Percentiles rank a stretch among this genome's conserved stretches.
phyloP scores from a whole-genome alignment of 495 filamentous ascomycete genomes.

The Trichoderma parareesei region DNA sequence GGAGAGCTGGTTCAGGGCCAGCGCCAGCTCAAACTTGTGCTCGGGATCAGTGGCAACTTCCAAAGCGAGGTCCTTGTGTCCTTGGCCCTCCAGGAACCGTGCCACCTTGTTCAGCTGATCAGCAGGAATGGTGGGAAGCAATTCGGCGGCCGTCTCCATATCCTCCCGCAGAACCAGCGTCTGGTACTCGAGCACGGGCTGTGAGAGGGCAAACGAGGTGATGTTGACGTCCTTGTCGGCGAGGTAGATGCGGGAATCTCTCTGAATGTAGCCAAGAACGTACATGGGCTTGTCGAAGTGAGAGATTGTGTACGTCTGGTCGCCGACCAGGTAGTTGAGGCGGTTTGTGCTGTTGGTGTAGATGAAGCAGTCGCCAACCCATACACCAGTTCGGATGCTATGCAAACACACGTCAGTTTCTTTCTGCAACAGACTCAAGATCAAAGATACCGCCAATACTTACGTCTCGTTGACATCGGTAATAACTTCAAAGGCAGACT shows the following conservation, averaged over 20 bases:
- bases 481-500: slow-evolving; percentile 91
- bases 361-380: slow-evolving; percentile 98
- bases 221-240: slow-evolving; percentile 91
- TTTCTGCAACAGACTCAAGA: background rate
- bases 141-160: slow-evolving; percentile 80
- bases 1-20: slow-evolving; percentile 72
- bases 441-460: slow-evolving; percentile 14
- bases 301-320: slow-evolving; percentile 97
- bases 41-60: slow-evolving; percentile 95
- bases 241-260: slow-evolving; percentile 87
- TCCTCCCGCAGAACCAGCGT: slow-evolving; percentile 93
- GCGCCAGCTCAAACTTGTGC: slow-evolving; percentile 91
- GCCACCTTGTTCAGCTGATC: slow-evolving; percentile 97
- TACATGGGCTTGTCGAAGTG: slow-evolving; percentile 96
- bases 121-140: slow-evolving; percentile 71
- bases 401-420: background rate
- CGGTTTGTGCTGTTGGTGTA: slow-evolving; percentile 97
- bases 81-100: slow-evolving; percentile 94
- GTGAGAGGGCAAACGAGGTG: slow-evolving; percentile 81
- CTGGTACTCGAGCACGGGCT: slow-evolving; percentile 95
- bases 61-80: slow-evolving; percentile 89
- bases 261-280: slow-evolving; percentile 86
- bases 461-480: slow-evolving; percentile 89
- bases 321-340: slow-evolving; percentile 94
- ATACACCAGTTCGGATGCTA: slow-evolving; percentile 87